A percentile compares a stretch with the other conserved stretches of the same genome.
Conservation (phyloP, 257 asterid species). For the Ilex aquifolium region DNA sequence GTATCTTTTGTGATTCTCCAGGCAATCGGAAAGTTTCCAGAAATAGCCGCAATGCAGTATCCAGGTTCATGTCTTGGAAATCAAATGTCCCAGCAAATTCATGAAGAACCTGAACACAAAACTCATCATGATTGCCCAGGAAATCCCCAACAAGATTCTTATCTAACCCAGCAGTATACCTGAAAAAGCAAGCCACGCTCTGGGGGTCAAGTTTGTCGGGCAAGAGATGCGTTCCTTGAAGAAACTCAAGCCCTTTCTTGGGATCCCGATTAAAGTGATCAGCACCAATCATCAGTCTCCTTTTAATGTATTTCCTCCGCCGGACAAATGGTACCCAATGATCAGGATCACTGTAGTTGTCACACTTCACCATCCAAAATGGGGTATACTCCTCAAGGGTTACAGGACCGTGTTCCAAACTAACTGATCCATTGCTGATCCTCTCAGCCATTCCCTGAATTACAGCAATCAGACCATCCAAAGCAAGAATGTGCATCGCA, state of each 20-base stretch:
- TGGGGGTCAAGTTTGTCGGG: slow-evolving; percentile 98
- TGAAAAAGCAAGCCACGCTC: slow-evolving; percentile 96
- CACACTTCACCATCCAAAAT: slow-evolving; percentile 95
- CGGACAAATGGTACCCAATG: slow-evolving; percentile 93
- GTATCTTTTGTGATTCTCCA: slow-evolving; percentile 98
- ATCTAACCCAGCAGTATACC: slow-evolving; percentile 93
- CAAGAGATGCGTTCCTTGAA: slow-evolving; percentile 87
- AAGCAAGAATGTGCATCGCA: slow-evolving; percentile 94
- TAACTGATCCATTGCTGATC: slow-evolving; percentile 71
- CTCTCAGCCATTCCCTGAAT: slow-evolving; percentile 99
- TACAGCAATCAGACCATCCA: slow-evolving; percentile 96
- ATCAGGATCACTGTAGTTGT: slow-evolving; percentile 74
- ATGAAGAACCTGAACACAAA: slow-evolving; percentile 94
- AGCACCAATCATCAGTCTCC: slow-evolving; percentile 95
- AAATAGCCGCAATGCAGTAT: slow-evolving; percentile 84
- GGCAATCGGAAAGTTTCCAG: slow-evolving; percentile 94
- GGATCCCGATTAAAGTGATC: slow-evolving; percentile 99
- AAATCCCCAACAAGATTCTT: slow-evolving; percentile 97
- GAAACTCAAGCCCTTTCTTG: slow-evolving; percentile 93
- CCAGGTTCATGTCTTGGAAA: slow-evolving; percentile 92
- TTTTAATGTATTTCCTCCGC: slow-evolving; percentile 74
- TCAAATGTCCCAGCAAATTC: slow-evolving; percentile 95
- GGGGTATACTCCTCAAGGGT: slow-evolving; percentile 79
- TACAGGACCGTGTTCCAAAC: slow-evolving; percentile 49
- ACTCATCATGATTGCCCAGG: slow-evolving; percentile 97